These are phyloP conservation scores for Trichopus zeylanicus DNA, from an alignment of 116 monocot species.

Conservation along the genomic window DNA sequence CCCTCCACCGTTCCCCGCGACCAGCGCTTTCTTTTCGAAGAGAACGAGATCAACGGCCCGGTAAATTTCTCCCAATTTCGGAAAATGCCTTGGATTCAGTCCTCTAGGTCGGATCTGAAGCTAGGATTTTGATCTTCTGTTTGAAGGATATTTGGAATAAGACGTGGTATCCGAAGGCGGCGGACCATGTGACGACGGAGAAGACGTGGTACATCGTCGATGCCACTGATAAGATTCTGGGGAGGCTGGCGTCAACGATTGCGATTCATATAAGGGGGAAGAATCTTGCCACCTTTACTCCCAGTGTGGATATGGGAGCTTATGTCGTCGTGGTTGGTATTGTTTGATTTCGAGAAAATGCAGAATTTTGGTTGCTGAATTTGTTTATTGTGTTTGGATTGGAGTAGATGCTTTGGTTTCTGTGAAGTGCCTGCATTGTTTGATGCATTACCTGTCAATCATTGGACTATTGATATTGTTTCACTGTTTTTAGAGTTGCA, in stretches of 20 bases:
- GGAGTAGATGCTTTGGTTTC: no score
- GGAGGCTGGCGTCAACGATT: slow-evolving; percentile 75
- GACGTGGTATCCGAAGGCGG: slow-evolving; percentile 95
- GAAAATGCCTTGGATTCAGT: neutral
- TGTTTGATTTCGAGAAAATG: no score
- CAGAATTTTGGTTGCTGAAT: no score
- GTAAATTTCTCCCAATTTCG: slow-evolving; percentile 27
- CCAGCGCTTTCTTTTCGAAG: slow-evolving; percentile 70
- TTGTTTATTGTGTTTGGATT: no score
- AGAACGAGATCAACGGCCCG: slow-evolving; percentile 76
- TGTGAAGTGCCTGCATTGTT: no score
- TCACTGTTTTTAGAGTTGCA: no score
- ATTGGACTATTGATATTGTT: no score
- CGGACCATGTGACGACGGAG: slow-evolving; percentile 71
- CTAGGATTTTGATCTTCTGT: neutral
- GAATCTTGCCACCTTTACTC: slow-evolving; percentile 77
- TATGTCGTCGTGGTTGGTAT: slow-evolving; percentile 93
- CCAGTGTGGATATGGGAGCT: slow-evolving; percentile 96
- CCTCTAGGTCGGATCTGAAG: neutral
- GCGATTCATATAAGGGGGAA: slow-evolving; percentile 93
- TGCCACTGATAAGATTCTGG: slow-evolving; percentile 84
- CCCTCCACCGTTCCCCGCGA: slow-evolving; percentile 54
- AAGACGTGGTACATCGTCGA: slow-evolving; percentile 96
- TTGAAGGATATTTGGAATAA: slow-evolving; percentile 89
- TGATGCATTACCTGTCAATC: no score